Conservation (phyloP, 2,329 filamentous ascomycete genomes). For the Exophiala mesophila region DNA sequence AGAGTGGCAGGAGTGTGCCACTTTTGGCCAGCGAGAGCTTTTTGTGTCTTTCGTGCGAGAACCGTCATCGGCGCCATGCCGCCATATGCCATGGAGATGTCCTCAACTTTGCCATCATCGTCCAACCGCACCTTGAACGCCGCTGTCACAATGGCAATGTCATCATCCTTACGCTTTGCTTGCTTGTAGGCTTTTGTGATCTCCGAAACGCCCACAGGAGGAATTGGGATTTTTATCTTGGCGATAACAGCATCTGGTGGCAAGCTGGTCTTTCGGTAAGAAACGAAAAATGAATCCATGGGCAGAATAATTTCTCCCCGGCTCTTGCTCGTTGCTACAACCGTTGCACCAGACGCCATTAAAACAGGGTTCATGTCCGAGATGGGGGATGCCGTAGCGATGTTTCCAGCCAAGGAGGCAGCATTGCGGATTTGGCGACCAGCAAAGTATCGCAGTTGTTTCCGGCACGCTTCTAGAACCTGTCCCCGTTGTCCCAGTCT, state of each 20-base stretch:
- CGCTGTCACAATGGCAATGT: constrained; percentile 94
- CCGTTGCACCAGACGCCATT: constrained; percentile 74
- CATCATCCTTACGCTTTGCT: constrained; percentile 93
- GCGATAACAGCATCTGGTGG: constrained; percentile 77
- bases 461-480: constrained; percentile 81
- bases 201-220: constrained; percentile 64
- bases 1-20: constrained; percentile 77
- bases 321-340: constrained; percentile 66
- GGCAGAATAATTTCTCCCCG: constrained; percentile 69
- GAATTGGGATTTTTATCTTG: constrained; percentile 74
- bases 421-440: constrained; percentile 94
- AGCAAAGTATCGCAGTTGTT: constrained; percentile 91
- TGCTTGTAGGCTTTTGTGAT: constrained; percentile 91
- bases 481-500: constrained; percentile 73
- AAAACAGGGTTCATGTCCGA: constrained; percentile 94
- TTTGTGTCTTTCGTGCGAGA: constrained; percentile 70
- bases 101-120: constrained; percentile 63
- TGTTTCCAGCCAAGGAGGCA: constrained; percentile 90
- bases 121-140: constrained; percentile 71
- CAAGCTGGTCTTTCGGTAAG: constrained; percentile 80
- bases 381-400: constrained; percentile 91
- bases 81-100: constrained; percentile 79
- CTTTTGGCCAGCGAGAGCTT: constrained; percentile 69
- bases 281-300: constrained; percentile 87
- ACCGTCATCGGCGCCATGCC: constrained; percentile 92